Conservation (phyloP, 1,284 basidiomycete genomes). For the Melampsora occidentalis region DNA sequence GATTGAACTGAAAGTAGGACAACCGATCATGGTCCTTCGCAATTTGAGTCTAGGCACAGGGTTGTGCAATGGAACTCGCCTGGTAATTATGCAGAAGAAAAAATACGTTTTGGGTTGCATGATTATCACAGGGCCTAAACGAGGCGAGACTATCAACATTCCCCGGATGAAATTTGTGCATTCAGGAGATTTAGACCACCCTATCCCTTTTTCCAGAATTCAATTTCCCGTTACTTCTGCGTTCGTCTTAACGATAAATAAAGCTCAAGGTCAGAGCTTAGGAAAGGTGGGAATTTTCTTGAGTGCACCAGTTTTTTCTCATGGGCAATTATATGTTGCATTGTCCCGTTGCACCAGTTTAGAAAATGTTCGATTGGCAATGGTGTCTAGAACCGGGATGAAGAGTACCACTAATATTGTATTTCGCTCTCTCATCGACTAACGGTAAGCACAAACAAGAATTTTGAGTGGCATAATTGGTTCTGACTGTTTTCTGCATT, state of each 20-base stretch:
- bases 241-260: constrained; percentile 20
- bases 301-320: constrained; percentile 1
- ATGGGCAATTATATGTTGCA: constrained; percentile 19
- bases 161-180: background rate
- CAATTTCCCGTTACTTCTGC: constrained; percentile 1
- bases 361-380: too few relatives aligned
- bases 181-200: background rate
- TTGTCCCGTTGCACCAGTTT: background rate
- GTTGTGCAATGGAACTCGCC: constrained; percentile 4
- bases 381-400: too few relatives aligned
- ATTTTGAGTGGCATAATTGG: too few relatives aligned
- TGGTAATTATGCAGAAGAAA: background rate
- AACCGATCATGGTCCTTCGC: background rate
- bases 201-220: background rate
- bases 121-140: background rate
- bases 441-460: too few relatives aligned
- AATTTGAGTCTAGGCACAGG: background rate
- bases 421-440: too few relatives aligned
- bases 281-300: background rate
- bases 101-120: background rate
- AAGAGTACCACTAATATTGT: too few relatives aligned
- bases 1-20: background rate
- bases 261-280: constrained; percentile 4
- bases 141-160: background rate
- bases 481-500: too few relatives aligned